Evolutionary conservation across 306 rosid species (phyloP).

Genomic region (Begonia fuchsioides): DNA sequence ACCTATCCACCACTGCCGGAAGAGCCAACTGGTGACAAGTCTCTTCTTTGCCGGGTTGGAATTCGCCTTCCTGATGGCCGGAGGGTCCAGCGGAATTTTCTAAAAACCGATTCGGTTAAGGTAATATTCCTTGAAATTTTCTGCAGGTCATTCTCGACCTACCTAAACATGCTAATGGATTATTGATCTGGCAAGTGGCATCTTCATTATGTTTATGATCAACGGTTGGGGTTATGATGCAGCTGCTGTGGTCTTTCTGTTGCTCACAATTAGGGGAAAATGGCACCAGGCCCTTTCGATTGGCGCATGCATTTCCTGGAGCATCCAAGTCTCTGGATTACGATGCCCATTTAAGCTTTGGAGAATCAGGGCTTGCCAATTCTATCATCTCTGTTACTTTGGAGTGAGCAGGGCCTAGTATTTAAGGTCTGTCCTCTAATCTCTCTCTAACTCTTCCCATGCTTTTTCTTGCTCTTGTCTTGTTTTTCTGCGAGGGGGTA

Average conservation of each 20-base stretch:
- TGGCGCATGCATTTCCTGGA: conserved; percentile 87
- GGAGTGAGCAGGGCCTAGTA: conserved; percentile 32
- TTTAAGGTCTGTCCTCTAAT: no score
- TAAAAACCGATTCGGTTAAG: conserved; percentile 70
- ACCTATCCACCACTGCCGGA: conserved; percentile 65
- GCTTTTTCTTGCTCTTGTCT: no score
- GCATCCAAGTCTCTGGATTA: conserved; percentile 54
- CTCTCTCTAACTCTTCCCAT: no score
- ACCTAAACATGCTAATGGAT: no score
- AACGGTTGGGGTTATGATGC: conserved; percentile 25
- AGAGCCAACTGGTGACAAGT: conserved; percentile 76
- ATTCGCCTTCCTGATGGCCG: conserved; percentile 88
- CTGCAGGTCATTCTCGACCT: neutral
- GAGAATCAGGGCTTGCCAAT: conserved; percentile 78
- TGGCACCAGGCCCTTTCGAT: conserved; percentile 40
- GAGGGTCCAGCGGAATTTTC: conserved; percentile 68
- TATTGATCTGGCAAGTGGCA: no score
- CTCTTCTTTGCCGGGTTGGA: conserved; percentile 69
- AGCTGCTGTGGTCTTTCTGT: conserved; percentile 95
- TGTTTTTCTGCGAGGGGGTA: no score
- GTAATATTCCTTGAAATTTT: conserved; percentile 11
- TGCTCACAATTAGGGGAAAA: conserved; percentile 45
- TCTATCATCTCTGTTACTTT: conserved; percentile 90
- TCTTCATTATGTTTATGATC: no score
- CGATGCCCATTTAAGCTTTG: conserved; percentile 39